Base-by-base conservation (phyloP, 805 yeast species). In the Pichia deserticola region DNA sequence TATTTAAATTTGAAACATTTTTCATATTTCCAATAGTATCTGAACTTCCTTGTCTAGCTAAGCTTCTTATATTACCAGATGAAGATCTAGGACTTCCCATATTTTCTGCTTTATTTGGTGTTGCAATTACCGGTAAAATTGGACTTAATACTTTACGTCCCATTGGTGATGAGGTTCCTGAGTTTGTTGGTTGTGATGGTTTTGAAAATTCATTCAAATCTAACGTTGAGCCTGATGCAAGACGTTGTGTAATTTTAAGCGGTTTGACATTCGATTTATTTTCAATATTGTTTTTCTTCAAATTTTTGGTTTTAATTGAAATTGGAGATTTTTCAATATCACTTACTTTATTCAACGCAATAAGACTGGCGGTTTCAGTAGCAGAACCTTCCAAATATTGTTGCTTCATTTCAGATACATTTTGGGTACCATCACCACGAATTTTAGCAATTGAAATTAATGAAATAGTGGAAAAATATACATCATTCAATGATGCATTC, bases 401-500 rank as follows among this genome's bases (percentile, higher is more conserved):
- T 12, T 33, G 29, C 33, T 34, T 10, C 7, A 41, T 40, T 25
- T 45, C 46, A 36, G 45, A 41, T 12, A 20, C 28, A 45, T n/a
- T 27, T 3, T 33, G 28, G 28, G 47, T 7, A 38, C 40, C 43
- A 25, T 50, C 40, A 11, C 51, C 49, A 37, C 61, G 67, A 45
- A 79, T 64, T 56, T 78, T 86, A 30, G 76, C 75, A 3, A 72
- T 73, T 2, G 81, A 69, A 20, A 84, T 59, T 48, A 82, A 72
- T 54, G 82, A 86, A 60, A 86, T 82, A 28, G 84, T 68, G 3
- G 83, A 68, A 60, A 82, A 83, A 7, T 83, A 74, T 36, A 89
- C 69, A 59, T 89, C 96, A 41, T 86, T 77, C 9, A 87, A 68
- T 0, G 97, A 83, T 27, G 89, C 77, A 65, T 88, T 84, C 20